These are phyloP conservation scores for Chaetoceros muelleri DNA, from an alignment of 108 stramenopile genomes.

Conservation along the genomic window DNA sequence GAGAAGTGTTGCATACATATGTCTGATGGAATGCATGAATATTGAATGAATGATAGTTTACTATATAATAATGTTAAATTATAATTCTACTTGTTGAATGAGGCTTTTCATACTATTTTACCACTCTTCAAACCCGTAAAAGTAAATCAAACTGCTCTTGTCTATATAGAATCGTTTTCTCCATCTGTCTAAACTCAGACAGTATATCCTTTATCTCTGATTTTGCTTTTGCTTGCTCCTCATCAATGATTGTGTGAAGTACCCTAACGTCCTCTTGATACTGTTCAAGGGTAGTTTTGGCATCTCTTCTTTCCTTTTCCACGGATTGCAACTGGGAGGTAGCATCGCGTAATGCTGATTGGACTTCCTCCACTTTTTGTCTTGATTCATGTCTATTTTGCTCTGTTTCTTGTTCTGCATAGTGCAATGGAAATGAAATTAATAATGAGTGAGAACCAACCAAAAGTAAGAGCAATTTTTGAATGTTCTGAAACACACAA, in stretches of 20 bases:
- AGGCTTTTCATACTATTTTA: no score
- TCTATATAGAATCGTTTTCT: background rate
- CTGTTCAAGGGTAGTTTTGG: constrained; percentile 56
- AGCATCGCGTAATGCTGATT: constrained; percentile 35
- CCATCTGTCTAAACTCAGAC: background rate
- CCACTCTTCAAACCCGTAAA: no score
- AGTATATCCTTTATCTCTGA: constrained; percentile 22
- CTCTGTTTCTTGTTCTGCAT: background rate
- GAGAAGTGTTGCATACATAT: no score
- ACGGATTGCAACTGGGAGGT: constrained; percentile 45
- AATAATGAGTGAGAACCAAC: no score
- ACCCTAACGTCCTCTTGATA: constrained; percentile 54
- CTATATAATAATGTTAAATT: no score
- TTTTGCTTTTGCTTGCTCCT: constrained; percentile 30
- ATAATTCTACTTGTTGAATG: no score
- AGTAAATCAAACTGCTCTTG: background rate
- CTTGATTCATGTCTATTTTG: background rate
- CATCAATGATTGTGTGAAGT: constrained; percentile 41
- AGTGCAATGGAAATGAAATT: no score
- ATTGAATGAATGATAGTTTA: no score
- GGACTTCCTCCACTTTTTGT: constrained; percentile 39
- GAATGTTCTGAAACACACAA: background rate
- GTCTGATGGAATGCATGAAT: no score
- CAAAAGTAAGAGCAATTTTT: background rate
- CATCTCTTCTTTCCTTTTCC: constrained; percentile 70